Evolutionary conservation across 164 flowering plant genomes (phyloP), one percentile per base, ranked within the genome.

Genomic region (Stephania yunnanensis): DNA sequence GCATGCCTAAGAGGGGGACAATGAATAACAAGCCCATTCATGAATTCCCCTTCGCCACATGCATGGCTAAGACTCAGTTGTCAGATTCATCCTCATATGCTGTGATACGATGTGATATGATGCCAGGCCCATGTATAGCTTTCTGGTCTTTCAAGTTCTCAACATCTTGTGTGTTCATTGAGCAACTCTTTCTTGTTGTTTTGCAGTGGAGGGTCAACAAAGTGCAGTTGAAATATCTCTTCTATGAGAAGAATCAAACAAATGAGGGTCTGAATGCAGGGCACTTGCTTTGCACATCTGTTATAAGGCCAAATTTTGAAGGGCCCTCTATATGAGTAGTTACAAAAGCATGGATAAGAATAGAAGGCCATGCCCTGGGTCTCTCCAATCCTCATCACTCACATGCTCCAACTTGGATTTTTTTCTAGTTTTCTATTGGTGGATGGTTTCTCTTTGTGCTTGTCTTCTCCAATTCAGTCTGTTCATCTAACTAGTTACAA

Each of bases 91-190:
- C 6, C 5, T 9, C 55, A 50, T 50, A 12, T 50, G 10, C 2
- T 50, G 1, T 12, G 4, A 53, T 19, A 0, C 7, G n/a, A n/a
- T n/a, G n/a, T n/a, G n/a, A n/a, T n/a, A n/a, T n/a, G n/a, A n/a
- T n/a, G 25, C 25, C 25, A 25, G 19, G 68, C 79, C 81, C 63
- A 82, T 76, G 52, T 76, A 81, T 58, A 73, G 69, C 69, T 72
- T 64, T 63, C 17, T 5, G 42, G 25, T 31, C 50, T 29, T 7
- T 58, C 65, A 17, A n/a, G n/a, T 17, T 58, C 65, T 58, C 2
- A 58, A 58, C 65, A 58, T 58, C 65, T 58, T 58, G 65, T 58
- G 65, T 58, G 65, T 58, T 58, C 10, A 44, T 31, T 30, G 70
- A 69, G 69, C 20, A 61, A 19, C 20, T 61, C 5, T 61, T 61